Evolutionary conservation across 2,329 filamentous ascomycete species (phyloP), one percentile per base, ranked within the genome.

Genomic region (Cladosporium sp.): DNA sequence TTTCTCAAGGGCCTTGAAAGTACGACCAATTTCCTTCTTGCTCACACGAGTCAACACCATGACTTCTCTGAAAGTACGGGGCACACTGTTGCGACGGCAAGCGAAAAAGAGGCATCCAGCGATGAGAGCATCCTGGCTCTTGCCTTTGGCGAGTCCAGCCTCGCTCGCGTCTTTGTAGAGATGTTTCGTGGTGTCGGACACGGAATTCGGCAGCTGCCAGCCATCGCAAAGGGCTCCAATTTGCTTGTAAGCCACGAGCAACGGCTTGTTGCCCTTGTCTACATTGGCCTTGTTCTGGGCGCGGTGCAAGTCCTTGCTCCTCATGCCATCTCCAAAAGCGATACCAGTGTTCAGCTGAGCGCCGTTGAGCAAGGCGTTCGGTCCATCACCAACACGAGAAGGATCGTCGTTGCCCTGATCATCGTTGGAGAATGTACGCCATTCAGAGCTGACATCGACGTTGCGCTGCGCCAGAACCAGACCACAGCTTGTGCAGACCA

Each of bases 351-450:
- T 86, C 45, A 97, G 85, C 75, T 96, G 91, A 63, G 91, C 88
- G 57, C 91, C 92, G 68, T 96, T 91, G 58, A 96, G 82, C 42
- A 99, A 85, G 55, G 90, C 88, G 70, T 97, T 97, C 60, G 88
- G 87, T 5, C 89, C 90, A 66, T 97, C 94, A 78, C 94, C 94
- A 64, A 99, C 93, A 91, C 94, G 94, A 59, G 91, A 97, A 4
- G 95, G 94, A 65, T 99, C 94, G 67, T 97, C 95, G 69, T 90
- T 92, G 69, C 90, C 91, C 73, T 96, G 91, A 72, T 99, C 95
- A 70, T 99, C 94, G 72, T 97, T 97, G 71, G 92, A 91, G 77
- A 99, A 99, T 0, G 94, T 99, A 71, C 94, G 90, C 94, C 94
- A 99, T 77, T 99, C 94, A 48, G 91, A 96, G 61, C 95, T 89